Base-by-base conservation (phyloP, 2,329 filamentous ascomycete species). In the Aspergillus sp. region DNA sequence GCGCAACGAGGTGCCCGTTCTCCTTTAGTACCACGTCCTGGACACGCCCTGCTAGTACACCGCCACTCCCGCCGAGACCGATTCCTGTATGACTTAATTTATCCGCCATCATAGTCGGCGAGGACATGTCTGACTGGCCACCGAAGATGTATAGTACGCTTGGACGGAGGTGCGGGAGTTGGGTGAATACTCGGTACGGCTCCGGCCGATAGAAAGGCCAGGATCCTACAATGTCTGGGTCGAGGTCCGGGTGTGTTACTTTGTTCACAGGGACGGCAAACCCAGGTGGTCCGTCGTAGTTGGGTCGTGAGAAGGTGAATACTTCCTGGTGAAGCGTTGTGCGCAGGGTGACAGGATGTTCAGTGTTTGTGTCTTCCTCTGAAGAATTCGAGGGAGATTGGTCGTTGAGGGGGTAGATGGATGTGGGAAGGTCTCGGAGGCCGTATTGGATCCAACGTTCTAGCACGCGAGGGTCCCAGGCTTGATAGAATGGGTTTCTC, bases 281-380 rank as follows among this genome's bases (percentile, higher is more conserved):
- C 17, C 69, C 66, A 0, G 71, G 70, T 64, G 86, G 89, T 1
- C 90, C 90, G 6, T 89, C 87, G 59, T 77, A 80, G 52, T 77
- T 80, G 12, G 79, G 77, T 4, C 78, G 73, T 4, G 76, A 71
- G 66, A 79, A 81, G 14, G 78, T 80, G 59, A 80, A 80, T 56
- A 95, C 89, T 77, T 96, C 91, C 70, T 96, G 91, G 72, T 96
- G 90, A 67, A 93, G 91, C 0, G 91, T 88, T 0, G 93, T 98
- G 2, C 85, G 84, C 2, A 81, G 80, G 0, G 91, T 93, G 1
- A 92, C 88, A 0, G 83, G 74, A 0, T 86, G 64, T 15, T 66
- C 58, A 24, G 43, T 47, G 37, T 60, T 49, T 21, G 56, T 56
- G 24, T 48, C 41, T 21, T 47, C 31, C 27, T 65, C 56, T 15